phyloP scores from a whole-genome alignment of 768 basidiomycete species.

The Leccinum aurantiacum region DNA sequence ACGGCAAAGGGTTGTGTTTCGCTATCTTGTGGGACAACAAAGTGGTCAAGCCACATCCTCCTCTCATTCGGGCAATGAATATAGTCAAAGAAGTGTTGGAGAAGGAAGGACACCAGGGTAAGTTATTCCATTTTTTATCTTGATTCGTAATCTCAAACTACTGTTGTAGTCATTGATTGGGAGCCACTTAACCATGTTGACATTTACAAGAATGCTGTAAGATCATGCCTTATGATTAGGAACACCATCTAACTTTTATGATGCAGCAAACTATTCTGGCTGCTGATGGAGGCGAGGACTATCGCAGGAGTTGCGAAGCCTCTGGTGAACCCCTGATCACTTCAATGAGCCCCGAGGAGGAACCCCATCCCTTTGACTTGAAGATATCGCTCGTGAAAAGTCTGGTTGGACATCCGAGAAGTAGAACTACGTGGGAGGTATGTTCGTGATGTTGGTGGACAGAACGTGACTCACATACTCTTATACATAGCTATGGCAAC shows the following conservation, averaged over 20 bases:
- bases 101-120: constrained; percentile 67
- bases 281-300: constrained; percentile 44
- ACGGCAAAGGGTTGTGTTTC: constrained; percentile 51
- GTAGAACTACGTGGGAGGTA: constrained; percentile 45
- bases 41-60: constrained; percentile 59
- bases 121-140: constrained; percentile 2
- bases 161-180: constrained; percentile 59
- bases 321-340: constrained; percentile 46
- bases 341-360: constrained; percentile 37
- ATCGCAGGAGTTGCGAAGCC: constrained; percentile 32
- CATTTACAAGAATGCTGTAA: constrained; percentile 30
- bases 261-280: constrained; percentile 38
- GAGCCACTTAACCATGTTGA: constrained; percentile 50
- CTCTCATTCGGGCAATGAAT: constrained; percentile 60
- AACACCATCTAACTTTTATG: background rate
- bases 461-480: background rate
- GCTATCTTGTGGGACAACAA: constrained; percentile 70
- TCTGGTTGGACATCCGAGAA: constrained; percentile 44
- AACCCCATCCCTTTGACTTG: constrained; percentile 39
- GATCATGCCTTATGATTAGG: background rate
- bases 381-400: constrained; percentile 44
- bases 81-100: constrained; percentile 57
- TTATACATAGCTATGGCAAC: constrained; percentile 42
- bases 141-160: constrained; percentile 6
- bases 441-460: background rate